Evolutionary conservation across 345 rosid species (phyloP), one percentile per base, ranked within the genome.

Genomic region (Arabis hirsuta): DNA sequence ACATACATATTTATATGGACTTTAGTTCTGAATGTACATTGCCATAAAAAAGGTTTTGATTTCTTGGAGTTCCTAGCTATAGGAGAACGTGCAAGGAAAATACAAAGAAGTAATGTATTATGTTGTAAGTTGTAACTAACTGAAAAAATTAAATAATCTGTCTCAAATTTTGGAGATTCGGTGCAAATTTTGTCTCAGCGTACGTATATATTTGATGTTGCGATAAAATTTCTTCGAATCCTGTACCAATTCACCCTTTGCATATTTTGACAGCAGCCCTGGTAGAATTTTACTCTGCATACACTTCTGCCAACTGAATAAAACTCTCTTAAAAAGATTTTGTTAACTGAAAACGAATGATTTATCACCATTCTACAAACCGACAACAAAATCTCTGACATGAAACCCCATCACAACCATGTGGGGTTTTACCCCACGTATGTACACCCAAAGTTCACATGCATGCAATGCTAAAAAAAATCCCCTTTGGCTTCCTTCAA

Each of bases 401-500:
- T 58, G 54, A 11, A 51, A 29, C 74, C 79, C 74, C 78, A 67
- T 61, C 36, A 75, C 10, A 38, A 26, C 74, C 79, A 74, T 74
- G 78, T 67, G 73, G 51, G 73, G 27, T 51, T 67, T 61, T 61
- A 6, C 9, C 44, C 16, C 78, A 61, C 73, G 69, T 75, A 75
- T 43, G 52, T 75, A 68, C 79, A 68, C 69, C 64, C 50, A 75
- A 75, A 68, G 79, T 54, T 75, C 79, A 75, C 79, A 75, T 75
- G 79, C 79, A 75, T 75, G 79, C 79, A 74, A 60, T 32, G n/a
- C 62, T 73, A 55, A 41, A 32, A 42, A 16, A 56, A 14, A 46
- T 47, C 47, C 47, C 19, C 16, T 60, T 52, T 59, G 1, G 67
- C 22, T 74, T 50, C 73, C 65, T 75, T 68, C 69, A 62, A 75